A percentile compares a stretch with the other conserved stretches of the same genome.
phyloP scores from a whole-genome alignment of 768 basidiomycete species.

The Termitomyces heimii region DNA sequence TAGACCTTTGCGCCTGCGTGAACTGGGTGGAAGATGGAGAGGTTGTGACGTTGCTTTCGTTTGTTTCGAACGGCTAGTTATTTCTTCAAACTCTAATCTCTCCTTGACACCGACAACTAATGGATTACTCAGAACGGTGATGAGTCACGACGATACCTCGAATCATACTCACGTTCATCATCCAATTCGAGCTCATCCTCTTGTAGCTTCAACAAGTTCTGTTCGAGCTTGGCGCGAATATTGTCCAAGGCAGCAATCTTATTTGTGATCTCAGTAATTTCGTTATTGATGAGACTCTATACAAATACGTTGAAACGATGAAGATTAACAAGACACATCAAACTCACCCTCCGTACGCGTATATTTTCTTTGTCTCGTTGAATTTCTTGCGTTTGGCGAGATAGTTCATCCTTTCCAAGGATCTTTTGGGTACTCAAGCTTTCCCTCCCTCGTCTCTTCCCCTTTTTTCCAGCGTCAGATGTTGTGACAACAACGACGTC shows the following conservation, averaged over 20 bases:
- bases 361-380: slow-evolving; percentile 88
- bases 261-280: slow-evolving; percentile 83
- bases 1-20: slow-evolving; percentile 64
- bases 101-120: slow-evolving; percentile 89
- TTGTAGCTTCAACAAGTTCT: slow-evolving; percentile 78
- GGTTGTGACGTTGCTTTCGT: slow-evolving; percentile 28
- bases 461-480: slow-evolving; percentile 31
- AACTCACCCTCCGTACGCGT: slow-evolving; percentile 76
- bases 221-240: slow-evolving; percentile 75
- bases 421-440: slow-evolving; percentile 64
- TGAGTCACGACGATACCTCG: neutral
- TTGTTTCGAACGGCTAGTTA: slow-evolving; percentile 22
- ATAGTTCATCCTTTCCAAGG: slow-evolving; percentile 80
- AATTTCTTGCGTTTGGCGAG: slow-evolving; percentile 82
- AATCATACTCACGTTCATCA: slow-evolving; percentile 70
- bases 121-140: slow-evolving; percentile 6
- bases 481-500: slow-evolving; percentile 61
- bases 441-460: slow-evolving; percentile 53
- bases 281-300: slow-evolving; percentile 78
- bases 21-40: slow-evolving; percentile 48
- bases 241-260: slow-evolving; percentile 85
- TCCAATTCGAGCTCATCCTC: slow-evolving; percentile 98
- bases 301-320: slow-evolving; percentile 6
- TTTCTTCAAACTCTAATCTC: slow-evolving; percentile 67
- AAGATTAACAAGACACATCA: neutral